Evolutionary conservation across 108 stramenopile species (phyloP).

Genomic region (Aurantiochytrium sp.): DNA sequence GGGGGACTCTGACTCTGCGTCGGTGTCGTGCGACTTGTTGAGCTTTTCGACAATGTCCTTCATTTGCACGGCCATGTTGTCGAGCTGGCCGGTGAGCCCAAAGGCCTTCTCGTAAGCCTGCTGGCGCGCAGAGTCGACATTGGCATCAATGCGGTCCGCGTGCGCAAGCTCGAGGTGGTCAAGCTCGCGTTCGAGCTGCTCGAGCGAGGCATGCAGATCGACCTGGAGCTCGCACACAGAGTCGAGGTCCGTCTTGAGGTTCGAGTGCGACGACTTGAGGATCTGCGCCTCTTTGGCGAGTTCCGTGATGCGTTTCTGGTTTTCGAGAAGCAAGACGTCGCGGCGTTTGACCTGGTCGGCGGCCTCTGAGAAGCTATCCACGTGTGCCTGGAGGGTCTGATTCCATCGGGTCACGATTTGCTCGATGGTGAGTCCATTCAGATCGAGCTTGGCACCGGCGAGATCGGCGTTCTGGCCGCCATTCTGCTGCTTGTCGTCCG

Average conservation of each 20-base stretch:
- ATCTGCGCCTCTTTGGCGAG: slow-evolving; percentile 25
- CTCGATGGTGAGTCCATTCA: slow-evolving; percentile 5
- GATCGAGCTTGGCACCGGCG: not conserved
- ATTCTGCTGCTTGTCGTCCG: not conserved
- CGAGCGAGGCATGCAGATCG: not conserved
- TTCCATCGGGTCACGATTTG: slow-evolving; percentile 9
- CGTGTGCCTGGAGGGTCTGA: not conserved
- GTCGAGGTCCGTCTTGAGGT: not conserved
- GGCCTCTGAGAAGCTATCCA: slow-evolving; percentile 11
- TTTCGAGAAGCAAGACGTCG: not conserved
- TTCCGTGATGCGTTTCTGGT: slow-evolving; percentile 26
- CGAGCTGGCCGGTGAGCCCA: not conserved
- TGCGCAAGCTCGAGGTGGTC: not conserved
- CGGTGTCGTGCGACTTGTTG: slow-evolving; percentile 24
- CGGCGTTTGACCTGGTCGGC: slow-evolving; percentile 27
- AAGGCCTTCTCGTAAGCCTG: slow-evolving; percentile 17
- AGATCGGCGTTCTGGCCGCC: not conserved
- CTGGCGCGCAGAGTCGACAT: not conserved
- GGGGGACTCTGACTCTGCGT: not conserved
- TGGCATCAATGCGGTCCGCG: not conserved
- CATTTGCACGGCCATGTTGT: not conserved
- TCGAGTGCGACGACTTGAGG: slow-evolving; percentile 4
- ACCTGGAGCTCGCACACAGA: slow-evolving; percentile 7
- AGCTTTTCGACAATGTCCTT: not conserved
- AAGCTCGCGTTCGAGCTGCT: slow-evolving; percentile 14